Evolutionary conservation across 2,329 filamentous ascomycete genomes (phyloP).

Genomic region (Talaromyces rugulosus): DNA sequence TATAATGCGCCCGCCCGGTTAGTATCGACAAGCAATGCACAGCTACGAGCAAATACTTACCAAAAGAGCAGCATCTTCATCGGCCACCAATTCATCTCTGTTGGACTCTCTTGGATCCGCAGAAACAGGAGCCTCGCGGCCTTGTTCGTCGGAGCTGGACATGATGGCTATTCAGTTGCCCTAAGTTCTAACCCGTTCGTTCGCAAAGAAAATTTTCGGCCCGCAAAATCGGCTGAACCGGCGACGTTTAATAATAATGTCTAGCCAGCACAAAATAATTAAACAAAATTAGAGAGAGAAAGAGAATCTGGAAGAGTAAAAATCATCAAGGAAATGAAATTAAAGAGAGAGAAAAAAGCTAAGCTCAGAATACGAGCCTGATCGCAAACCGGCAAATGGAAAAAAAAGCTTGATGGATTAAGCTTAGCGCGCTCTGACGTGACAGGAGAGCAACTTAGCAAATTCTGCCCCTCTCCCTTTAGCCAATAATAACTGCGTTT

Average conservation of each 20-base stretch:
- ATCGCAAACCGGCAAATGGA: background rate
- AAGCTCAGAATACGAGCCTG: background rate
- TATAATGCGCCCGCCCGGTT: conserved; percentile 15
- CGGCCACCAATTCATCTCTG: conserved; percentile 8
- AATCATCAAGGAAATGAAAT: background rate
- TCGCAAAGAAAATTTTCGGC: background rate
- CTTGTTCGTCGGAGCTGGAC: background rate
- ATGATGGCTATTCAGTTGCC: background rate
- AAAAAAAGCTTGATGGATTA: background rate
- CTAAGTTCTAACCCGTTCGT: background rate
- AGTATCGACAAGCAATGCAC: conserved; percentile 1
- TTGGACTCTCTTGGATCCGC: conserved; percentile 3
- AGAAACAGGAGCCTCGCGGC: background rate
- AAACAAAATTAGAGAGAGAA: background rate
- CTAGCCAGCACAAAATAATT: background rate
- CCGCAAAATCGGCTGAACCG: background rate
- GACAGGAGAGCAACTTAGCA: background rate
- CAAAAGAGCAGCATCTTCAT: conserved; percentile 14
- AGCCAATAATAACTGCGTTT: background rate
- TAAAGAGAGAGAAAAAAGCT: background rate
- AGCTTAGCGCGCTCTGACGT: background rate
- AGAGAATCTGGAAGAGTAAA: background rate
- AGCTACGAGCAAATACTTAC: background rate
- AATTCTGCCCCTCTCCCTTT: background rate
- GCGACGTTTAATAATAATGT: background rate